A percentile compares a stretch with the other conserved stretches of the same genome.
Conservation (phyloP, 83 land plant genomes). For the Picea abies region DNA sequence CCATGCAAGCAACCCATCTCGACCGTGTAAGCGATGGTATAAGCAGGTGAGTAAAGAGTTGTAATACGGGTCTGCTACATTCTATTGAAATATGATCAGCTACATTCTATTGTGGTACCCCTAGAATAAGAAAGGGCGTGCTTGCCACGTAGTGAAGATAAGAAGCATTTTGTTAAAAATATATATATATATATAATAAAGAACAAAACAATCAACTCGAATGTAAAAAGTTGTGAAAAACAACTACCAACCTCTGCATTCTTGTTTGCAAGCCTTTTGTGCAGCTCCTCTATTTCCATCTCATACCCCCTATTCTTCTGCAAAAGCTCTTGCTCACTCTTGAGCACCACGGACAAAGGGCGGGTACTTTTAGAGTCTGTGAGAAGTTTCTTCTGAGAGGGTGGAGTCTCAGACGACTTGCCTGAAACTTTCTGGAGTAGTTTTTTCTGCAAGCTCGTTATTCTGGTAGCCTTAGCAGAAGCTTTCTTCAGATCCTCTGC, state of each 20-base stretch:
- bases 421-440: constrained; percentile 36
- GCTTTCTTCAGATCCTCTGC: constrained; percentile 54
- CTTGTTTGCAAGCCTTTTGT: constrained; percentile 35
- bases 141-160: too few relatives aligned
- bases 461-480: constrained; percentile 24
- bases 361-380: constrained; percentile 57
- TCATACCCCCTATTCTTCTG: constrained; percentile 48
- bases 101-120: too few relatives aligned
- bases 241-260: constrained; percentile 38
- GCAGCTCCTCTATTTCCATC: constrained; percentile 40
- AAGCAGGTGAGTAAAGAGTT: too few relatives aligned
- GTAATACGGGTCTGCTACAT: too few relatives aligned
- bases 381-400: constrained; percentile 37
- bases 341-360: constrained; percentile 65
- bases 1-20: too few relatives aligned
- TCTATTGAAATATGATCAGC: too few relatives aligned
- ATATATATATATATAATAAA: too few relatives aligned
- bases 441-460: constrained; percentile 42
- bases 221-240: neutral
- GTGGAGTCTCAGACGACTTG: constrained; percentile 13
- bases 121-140: too few relatives aligned
- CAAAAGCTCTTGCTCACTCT: constrained; percentile 66
- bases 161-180: too few relatives aligned
- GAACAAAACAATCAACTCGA: neutral
- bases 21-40: too few relatives aligned